Evolutionary conservation across 2,329 filamentous ascomycete species (phyloP).

Genomic region (Aspergillus sp.): DNA sequence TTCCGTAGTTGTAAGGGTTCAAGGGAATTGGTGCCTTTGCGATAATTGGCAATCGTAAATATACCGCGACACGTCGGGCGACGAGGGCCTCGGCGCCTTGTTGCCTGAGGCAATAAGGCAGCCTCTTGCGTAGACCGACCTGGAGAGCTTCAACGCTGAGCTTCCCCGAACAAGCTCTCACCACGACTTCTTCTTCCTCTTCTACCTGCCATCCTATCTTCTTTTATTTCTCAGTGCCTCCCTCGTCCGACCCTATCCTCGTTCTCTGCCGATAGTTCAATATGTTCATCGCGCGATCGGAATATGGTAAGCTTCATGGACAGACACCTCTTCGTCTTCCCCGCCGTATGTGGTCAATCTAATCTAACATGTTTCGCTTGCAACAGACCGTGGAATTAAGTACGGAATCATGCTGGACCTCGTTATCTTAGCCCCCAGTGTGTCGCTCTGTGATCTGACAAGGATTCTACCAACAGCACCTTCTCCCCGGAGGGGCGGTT

Average conservation of each 20-base stretch:
- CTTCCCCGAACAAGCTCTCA: constrained; percentile 17
- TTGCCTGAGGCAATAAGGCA: constrained; percentile 17
- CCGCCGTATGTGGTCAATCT: constrained; percentile 23
- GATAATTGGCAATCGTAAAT: constrained; percentile 1
- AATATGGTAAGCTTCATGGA: constrained; percentile 72
- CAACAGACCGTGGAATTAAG: constrained; percentile 92
- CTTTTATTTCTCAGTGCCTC: not conserved
- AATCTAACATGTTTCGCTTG: constrained; percentile 32
- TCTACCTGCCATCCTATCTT: constrained; percentile 2
- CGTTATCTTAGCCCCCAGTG: not conserved
- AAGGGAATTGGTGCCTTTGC: no score
- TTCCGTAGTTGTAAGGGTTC: no score
- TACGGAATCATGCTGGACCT: constrained; percentile 40
- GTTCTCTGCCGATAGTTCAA: constrained; percentile 41
- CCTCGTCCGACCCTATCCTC: not conserved
- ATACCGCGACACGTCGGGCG: constrained; percentile 2
- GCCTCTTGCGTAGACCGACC: constrained; percentile 28
- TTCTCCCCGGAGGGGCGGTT: constrained; percentile 99
- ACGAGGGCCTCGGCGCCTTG: constrained; percentile 6
- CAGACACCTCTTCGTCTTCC: constrained; percentile 7
- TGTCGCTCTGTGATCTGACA: constrained; percentile 15
- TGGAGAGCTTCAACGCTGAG: constrained; percentile 21
- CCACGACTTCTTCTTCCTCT: constrained; percentile 7
- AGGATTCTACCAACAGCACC: constrained; percentile 54
- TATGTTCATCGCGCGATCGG: constrained; percentile 99